Evolutionary conservation across 2,329 filamentous ascomycete genomes (phyloP), one percentile per base, ranked within the genome.

Genomic region (Diplodia mutila): DNA sequence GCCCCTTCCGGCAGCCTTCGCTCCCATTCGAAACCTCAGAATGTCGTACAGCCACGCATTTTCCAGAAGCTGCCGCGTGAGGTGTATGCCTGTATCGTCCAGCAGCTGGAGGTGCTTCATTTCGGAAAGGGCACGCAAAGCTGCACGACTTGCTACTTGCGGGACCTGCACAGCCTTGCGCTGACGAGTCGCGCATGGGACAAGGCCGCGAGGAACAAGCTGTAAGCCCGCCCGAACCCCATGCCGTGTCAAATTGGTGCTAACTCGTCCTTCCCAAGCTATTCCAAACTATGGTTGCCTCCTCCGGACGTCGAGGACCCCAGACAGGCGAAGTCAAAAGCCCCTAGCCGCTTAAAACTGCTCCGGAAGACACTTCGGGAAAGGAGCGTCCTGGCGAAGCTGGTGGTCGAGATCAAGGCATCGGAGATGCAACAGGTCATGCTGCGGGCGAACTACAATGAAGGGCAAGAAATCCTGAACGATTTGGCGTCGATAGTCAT

Each of bases 121-220:
- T 71, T 69, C 12, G 48, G 29, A 18, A 54, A 70, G 70, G 48
- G 68, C 16, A 37, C 70, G 3, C 71, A 73, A 25, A 79, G 83
- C 39, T 87, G 86, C 73, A 77, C 82, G 53, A 82, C 83, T 65
- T 87, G 85, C 71, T 85, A 85, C 69, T 79, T 86, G 70, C 80
- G 80, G 66, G 86, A 89, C 72, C 74, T 89, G 23, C 80, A 82
- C 70, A 81, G 81, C 57, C 76, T 88, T 34, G 82, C 84, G 57
- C 74, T 87, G 69, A 85, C 84, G 21, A 86, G 83, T 70, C 84
- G 84, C 65, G 76, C 80, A n/a, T 89, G 86, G 86, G 82, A 86
- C 70, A 82, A 80, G 69, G 81, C 81, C 16, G 85, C 85, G 12
- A 81, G 82, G 70, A 77, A 78, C 63, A 79, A 79, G 71, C 75